Percentiles rank a stretch among this genome's conserved stretches.
These are phyloP conservation scores for Lophiotrema nucula DNA, from an alignment of 495 filamentous ascomycete species.

Conservation along the genomic window DNA sequence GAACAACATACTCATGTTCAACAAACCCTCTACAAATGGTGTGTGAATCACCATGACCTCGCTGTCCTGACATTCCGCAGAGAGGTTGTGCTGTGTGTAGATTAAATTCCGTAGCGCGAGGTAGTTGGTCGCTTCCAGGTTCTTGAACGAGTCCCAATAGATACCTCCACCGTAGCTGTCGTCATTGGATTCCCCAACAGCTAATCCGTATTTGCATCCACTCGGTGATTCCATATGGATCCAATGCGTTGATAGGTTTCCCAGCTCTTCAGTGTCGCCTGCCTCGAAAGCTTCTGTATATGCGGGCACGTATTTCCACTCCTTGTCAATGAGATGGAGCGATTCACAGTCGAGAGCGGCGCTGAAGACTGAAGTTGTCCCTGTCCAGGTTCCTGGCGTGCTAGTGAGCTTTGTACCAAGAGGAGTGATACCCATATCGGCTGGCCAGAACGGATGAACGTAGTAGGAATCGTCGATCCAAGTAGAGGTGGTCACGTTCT, in stretches of 20 bases:
- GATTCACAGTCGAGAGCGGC: background rate
- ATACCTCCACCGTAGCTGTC: too few relatives aligned
- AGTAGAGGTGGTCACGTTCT: background rate
- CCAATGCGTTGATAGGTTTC: too few relatives aligned
- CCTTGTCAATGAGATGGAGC: background rate
- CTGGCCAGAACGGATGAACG: constrained; percentile 4
- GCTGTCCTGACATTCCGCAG: background rate
- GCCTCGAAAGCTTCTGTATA: too few relatives aligned
- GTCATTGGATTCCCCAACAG: too few relatives aligned
- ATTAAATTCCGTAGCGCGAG: background rate
- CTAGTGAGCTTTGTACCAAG: background rate
- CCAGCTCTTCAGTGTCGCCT: too few relatives aligned
- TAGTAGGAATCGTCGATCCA: background rate
- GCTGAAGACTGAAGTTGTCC: background rate
- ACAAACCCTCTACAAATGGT: background rate
- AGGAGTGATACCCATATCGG: background rate
- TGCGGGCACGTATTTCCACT: background rate
- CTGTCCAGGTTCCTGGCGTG: background rate
- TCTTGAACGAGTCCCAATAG: background rate
- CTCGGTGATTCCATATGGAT: background rate
- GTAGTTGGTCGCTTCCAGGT: background rate
- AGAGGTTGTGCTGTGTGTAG: background rate
- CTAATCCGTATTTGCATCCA: background rate
- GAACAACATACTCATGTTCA: too few relatives aligned
- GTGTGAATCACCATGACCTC: background rate